Conservation (phyloP, 345 rosid species). For the Crucihimalaya himalaica region DNA sequence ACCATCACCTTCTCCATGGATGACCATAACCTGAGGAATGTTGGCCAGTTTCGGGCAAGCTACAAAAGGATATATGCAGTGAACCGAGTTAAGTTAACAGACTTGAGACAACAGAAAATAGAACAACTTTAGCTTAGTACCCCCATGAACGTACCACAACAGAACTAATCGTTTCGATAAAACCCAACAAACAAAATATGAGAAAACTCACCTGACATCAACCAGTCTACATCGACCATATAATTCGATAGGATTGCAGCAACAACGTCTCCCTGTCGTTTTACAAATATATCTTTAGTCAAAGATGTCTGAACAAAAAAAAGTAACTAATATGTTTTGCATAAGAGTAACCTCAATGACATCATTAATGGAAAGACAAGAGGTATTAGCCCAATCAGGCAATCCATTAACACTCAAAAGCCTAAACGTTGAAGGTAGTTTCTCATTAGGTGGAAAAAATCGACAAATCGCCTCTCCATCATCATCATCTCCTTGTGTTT, state of each 20-base stretch:
- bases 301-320: constrained; percentile 8
- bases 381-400: constrained; percentile 90
- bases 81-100: constrained; percentile 3
- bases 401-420: constrained; percentile 71
- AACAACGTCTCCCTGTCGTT: constrained; percentile 72
- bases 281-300: background rate
- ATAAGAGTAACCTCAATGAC: constrained; percentile 59
- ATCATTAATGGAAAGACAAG: constrained; percentile 80
- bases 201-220: constrained; percentile 36
- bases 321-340: background rate
- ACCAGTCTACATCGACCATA: constrained; percentile 95
- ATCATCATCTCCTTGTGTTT: constrained; percentile 19
- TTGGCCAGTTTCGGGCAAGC: constrained; percentile 76
- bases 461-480: constrained; percentile 53
- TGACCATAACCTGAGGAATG: constrained; percentile 75
- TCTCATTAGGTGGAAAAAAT: constrained; percentile 50
- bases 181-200: background rate
- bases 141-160: background rate
- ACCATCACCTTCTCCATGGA: constrained; percentile 91
- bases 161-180: background rate
- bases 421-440: constrained; percentile 58
- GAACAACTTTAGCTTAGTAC: background rate
- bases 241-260: constrained; percentile 80
- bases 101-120: background rate
- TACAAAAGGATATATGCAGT: constrained; percentile 38